A percentile compares a stretch with the other conserved stretches of the same genome.
phyloP scores from a whole-genome alignment of 495 filamentous ascomycete species.

The Aspergillus bertholletiae region DNA sequence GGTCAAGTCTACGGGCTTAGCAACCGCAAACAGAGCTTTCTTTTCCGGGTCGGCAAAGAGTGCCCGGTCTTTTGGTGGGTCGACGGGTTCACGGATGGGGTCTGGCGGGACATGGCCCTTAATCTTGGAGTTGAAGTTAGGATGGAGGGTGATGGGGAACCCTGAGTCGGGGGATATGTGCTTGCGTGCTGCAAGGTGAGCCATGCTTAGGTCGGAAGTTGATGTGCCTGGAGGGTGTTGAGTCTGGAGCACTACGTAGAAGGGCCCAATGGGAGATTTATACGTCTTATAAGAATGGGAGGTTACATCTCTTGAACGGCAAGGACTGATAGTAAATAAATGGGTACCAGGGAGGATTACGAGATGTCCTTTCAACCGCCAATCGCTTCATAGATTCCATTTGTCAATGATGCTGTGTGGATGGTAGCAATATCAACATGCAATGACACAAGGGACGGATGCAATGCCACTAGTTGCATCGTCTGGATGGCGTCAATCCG shows the following conservation, averaged over 20 bases:
- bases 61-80: conserved; percentile 45
- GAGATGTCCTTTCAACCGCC: too few relatives aligned
- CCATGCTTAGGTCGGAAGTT: conserved; percentile 13
- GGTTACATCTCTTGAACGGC: too few relatives aligned
- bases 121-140: conserved; percentile 41
- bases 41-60: conserved; percentile 50
- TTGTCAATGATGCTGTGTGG: background rate
- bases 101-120: conserved; percentile 42
- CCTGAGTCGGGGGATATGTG: conserved; percentile 20
- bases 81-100: conserved; percentile 32
- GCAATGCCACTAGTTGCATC: too few relatives aligned
- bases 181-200: conserved; percentile 17
- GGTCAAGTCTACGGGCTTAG: conserved; percentile 45
- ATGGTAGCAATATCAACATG: background rate
- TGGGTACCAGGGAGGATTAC: too few relatives aligned
- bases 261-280: too few relatives aligned
- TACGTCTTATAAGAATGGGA: too few relatives aligned
- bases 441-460: background rate
- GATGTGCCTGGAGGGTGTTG: too few relatives aligned
- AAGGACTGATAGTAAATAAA: background rate
- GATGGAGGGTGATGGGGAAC: conserved; percentile 12
- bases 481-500: too few relatives aligned
- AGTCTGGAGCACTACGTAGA: too few relatives aligned
- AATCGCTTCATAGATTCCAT: too few relatives aligned
- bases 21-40: conserved; percentile 43